These are phyloP conservation scores for Rhodotorula glutinis DNA, from an alignment of 1,284 basidiomycete species.

Conservation along the genomic window DNA sequence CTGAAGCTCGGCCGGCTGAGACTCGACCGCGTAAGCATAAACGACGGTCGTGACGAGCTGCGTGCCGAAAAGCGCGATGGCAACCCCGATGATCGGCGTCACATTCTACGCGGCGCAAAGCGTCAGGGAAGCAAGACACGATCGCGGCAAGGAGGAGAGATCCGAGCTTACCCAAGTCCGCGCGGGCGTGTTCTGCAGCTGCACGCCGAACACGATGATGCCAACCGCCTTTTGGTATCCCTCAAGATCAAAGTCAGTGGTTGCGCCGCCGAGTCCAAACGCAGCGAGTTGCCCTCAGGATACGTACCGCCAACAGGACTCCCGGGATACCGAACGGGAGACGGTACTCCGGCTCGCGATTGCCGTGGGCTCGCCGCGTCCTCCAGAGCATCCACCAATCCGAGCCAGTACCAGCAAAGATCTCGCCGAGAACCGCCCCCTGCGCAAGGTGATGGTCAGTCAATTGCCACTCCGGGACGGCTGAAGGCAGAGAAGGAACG, in stretches of 20 bases:
- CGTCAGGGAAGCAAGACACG: too few species aligned
- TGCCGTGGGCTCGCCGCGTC: slow-evolving; percentile 18
- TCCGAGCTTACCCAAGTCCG: slow-evolving; percentile 17
- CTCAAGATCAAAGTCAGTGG: too few species aligned
- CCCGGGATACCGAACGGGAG: slow-evolving; percentile 30
- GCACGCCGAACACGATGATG: slow-evolving; percentile 33
- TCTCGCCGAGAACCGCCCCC: slow-evolving; percentile 31
- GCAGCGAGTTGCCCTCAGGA: too few species aligned
- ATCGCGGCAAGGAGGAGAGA: neutral
- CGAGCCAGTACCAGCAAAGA: slow-evolving; percentile 27
- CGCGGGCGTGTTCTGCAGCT: slow-evolving; percentile 22
- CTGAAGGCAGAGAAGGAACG: slow-evolving; percentile 2
- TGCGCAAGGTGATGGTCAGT: neutral
- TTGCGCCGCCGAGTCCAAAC: too few species aligned
- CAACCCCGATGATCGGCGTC: slow-evolving; percentile 13
- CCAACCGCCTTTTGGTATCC: slow-evolving; percentile 13
- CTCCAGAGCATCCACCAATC: slow-evolving; percentile 31
- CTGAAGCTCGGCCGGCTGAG: slow-evolving; percentile 5
- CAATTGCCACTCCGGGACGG: neutral
- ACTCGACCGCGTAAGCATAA: slow-evolving; percentile 30
- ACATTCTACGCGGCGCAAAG: slow-evolving; percentile 5
- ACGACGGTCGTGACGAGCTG: slow-evolving; percentile 34
- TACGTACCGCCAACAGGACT: slow-evolving; percentile 14
- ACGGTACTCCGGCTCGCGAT: slow-evolving; percentile 26
- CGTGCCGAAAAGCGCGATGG: slow-evolving; percentile 21